Percentiles rank a stretch among this genome's conserved stretches.
These are phyloP conservation scores for Iris macrosiphon DNA, from an alignment of 106 monocot species.

Conservation along the genomic window DNA sequence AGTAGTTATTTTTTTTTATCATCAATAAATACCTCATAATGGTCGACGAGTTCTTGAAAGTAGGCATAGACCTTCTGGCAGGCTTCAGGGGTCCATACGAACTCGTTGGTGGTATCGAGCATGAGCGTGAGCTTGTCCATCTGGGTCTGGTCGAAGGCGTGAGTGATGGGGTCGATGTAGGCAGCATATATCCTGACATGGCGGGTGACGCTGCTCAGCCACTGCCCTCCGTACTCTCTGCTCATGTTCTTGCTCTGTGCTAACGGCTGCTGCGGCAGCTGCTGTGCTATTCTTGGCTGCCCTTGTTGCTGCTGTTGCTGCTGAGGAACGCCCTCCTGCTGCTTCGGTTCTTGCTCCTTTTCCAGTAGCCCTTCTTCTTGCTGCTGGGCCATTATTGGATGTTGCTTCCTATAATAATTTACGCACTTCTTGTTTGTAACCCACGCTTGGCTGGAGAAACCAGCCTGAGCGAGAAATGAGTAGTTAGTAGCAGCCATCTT, in stretches of 20 bases:
- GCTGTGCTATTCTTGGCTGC: not conserved
- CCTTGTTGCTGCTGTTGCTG: slow-evolving; percentile 10
- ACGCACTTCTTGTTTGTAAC: no score
- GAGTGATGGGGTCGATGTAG: slow-evolving; percentile 78
- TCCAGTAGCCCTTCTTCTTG: no score
- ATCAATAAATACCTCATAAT: slow-evolving; percentile 57
- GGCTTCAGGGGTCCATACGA: slow-evolving; percentile 66
- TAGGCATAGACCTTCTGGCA: slow-evolving; percentile 75
- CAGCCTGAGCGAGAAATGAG: slow-evolving; percentile 20
- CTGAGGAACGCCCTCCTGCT: no score
- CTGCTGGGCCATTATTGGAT: no score
- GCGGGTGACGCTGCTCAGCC: slow-evolving; percentile 79
- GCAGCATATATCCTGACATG: slow-evolving; percentile 91
- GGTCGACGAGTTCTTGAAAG: slow-evolving; percentile 82
- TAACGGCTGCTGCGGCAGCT: slow-evolving; percentile 39
- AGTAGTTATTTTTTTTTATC: no score
- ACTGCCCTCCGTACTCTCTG: slow-evolving; percentile 80
- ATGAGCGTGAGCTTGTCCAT: slow-evolving; percentile 90
- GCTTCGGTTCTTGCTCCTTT: slow-evolving; percentile 3
- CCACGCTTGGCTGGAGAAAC: slow-evolving; percentile 20
- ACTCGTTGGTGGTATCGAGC: slow-evolving; percentile 78
- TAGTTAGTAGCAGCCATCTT: slow-evolving; percentile 41
- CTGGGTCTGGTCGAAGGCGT: slow-evolving; percentile 89
- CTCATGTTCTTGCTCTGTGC: slow-evolving; percentile 88
- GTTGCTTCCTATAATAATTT: no score